phyloP scores from a whole-genome alignment of 208 protist species.

The Novymonas esmeraldas region DNA sequence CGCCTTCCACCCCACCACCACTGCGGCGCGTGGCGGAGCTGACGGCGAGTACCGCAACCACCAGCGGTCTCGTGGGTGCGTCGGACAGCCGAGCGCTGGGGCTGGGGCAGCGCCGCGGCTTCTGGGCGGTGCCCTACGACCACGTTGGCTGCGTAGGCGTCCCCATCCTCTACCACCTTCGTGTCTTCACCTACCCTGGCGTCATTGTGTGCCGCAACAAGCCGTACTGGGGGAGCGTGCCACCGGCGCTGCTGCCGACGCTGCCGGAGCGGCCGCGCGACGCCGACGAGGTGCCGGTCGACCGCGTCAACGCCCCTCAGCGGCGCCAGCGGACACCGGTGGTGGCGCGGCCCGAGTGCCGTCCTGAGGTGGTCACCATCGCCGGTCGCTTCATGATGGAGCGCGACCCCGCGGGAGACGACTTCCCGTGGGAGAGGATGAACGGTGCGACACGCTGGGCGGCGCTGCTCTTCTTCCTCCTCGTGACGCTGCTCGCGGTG shows the following conservation, averaged over 20 bases:
- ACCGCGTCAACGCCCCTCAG: constrained; percentile 12
- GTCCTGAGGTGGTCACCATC: constrained; percentile 31
- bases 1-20: constrained; percentile 12
- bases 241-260: neutral
- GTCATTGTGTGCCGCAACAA: constrained; percentile 51
- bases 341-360: constrained; percentile 22
- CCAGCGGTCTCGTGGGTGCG: neutral
- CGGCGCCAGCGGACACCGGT: constrained; percentile 21
- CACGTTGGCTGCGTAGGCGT: constrained; percentile 35
- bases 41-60: neutral
- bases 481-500: constrained; percentile 13
- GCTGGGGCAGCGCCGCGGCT: constrained; percentile 2
- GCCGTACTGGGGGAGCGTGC: neutral
- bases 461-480: constrained; percentile 28
- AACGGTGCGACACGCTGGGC: constrained; percentile 4
- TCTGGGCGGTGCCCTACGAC: constrained; percentile 41
- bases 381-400: constrained; percentile 55
- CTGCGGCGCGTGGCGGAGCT: constrained; percentile 29
- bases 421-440: constrained; percentile 43
- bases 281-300: too few species aligned
- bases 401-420: constrained; percentile 26
- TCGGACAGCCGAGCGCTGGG: neutral
- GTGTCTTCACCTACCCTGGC: constrained; percentile 47
- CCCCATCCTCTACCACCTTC: constrained; percentile 49
- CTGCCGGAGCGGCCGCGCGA: neutral